A percentile compares a stretch with the other conserved stretches of the same genome.
Evolutionary conservation across 2,329 filamentous ascomycete genomes (phyloP).

Genomic region (Lecanicillium sp.): DNA sequence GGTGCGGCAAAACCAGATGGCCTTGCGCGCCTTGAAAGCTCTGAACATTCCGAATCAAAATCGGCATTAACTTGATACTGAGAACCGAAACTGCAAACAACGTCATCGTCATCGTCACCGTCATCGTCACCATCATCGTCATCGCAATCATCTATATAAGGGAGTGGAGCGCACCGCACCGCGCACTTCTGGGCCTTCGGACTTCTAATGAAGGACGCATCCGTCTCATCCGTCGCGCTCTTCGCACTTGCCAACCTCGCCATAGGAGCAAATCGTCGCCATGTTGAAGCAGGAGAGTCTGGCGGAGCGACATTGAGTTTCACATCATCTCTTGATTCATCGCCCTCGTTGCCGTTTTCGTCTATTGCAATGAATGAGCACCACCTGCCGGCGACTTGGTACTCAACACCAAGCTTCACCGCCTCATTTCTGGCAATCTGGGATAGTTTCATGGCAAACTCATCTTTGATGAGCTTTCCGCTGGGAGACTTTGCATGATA

Average conservation of each 20-base stretch:
- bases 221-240: neutral
- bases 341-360: neutral
- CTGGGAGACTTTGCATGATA: constrained; percentile 36
- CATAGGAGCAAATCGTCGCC: neutral
- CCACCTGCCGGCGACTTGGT: constrained; percentile 61
- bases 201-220: too few relatives aligned
- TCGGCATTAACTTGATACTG: too few relatives aligned
- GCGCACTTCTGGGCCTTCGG: neutral
- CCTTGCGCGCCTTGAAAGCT: neutral
- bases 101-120: neutral
- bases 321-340: too few relatives aligned
- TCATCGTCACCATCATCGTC: neutral
- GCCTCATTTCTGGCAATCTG: constrained; percentile 58
- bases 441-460: constrained; percentile 40
- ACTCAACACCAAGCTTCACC: constrained; percentile 55
- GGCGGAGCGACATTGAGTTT: neutral
- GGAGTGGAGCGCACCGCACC: too few relatives aligned
- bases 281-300: neutral
- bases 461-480: constrained; percentile 35
- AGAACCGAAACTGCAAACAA: too few relatives aligned
- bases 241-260: neutral
- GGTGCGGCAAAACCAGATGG: too few relatives aligned
- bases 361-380: constrained; percentile 64
- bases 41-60: neutral
- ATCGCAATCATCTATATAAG: too few relatives aligned